phyloP scores from a whole-genome alignment of 2,329 filamentous ascomycete species.

The Amesomyces nigricolor region DNA sequence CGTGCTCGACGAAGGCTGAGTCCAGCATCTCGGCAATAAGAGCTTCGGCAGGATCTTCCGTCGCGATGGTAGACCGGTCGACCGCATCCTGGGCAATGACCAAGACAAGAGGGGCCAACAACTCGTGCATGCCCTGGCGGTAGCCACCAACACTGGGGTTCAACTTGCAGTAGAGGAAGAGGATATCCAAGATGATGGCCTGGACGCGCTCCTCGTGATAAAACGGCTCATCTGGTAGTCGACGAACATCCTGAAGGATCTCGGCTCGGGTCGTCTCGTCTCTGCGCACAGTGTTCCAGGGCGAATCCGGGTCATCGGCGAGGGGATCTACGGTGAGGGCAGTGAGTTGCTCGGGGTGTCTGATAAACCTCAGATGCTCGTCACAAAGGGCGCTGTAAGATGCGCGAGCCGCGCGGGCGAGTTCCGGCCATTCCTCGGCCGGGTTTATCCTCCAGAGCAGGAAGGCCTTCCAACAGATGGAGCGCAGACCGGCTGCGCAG shows the following conservation, averaged over 20 bases:
- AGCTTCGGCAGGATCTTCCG: conserved; percentile 39
- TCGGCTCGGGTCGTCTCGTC: conserved; percentile 82
- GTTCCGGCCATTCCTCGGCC: conserved; percentile 60
- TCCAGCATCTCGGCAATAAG: conserved; percentile 65
- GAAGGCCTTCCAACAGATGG: conserved; percentile 91
- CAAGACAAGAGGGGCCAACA: conserved; percentile 84
- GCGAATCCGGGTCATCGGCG: conserved; percentile 80
- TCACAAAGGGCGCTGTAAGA: conserved; percentile 68
- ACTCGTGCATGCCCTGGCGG: conserved; percentile 97
- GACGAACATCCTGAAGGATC: conserved; percentile 89
- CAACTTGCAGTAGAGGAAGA: conserved; percentile 93
- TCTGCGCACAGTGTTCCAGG: conserved; percentile 79
- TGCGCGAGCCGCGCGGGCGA: conserved; percentile 61
- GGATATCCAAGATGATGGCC: conserved; percentile 73
- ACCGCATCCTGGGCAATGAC: conserved; percentile 78
- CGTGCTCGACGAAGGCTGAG: conserved; percentile 73
- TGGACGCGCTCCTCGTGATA: conserved; percentile 79
- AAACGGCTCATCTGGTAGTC: conserved; percentile 86
- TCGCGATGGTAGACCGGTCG: conserved; percentile 38
- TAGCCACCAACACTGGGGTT: conserved; percentile 83
- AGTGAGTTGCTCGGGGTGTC: conserved; percentile 73
- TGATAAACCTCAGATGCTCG: conserved; percentile 75
- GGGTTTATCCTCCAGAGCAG: conserved; percentile 67
- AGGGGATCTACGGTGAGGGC: conserved; percentile 72
- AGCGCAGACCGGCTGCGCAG: conserved; percentile 69